A percentile compares a stretch with the other conserved stretches of the same genome.
phyloP scores from a whole-genome alignment of 768 basidiomycete genomes.

The Mycena crocata region DNA sequence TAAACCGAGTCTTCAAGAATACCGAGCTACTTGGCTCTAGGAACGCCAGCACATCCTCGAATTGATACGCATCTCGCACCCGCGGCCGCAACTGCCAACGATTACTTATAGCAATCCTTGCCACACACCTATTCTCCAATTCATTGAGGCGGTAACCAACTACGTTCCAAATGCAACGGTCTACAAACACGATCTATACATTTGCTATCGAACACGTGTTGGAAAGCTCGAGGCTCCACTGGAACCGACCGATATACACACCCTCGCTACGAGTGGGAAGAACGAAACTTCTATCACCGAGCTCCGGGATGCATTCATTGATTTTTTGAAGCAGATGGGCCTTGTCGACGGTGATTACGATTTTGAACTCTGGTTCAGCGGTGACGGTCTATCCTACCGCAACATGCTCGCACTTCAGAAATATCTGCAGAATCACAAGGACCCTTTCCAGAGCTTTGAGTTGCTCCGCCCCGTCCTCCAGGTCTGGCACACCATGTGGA shows the following conservation, averaged over 20 bases:
- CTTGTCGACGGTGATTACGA: slow-evolving; percentile 37
- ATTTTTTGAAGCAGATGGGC: slow-evolving; percentile 26
- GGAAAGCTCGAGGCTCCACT: slow-evolving; percentile 30
- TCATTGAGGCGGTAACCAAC: slow-evolving; percentile 38
- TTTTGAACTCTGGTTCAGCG: slow-evolving; percentile 38
- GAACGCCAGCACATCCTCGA: too few relatives aligned
- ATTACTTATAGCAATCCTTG: too few relatives aligned
- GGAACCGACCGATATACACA: too few relatives aligned
- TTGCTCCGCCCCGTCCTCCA: slow-evolving; percentile 44
- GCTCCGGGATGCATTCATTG: not conserved
- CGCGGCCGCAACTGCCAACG: too few relatives aligned
- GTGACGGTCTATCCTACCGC: slow-evolving; percentile 52
- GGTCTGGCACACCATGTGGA: slow-evolving; percentile 50
- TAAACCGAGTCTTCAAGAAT: too few relatives aligned
- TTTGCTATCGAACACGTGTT: slow-evolving; percentile 37
- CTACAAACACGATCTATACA: slow-evolving; percentile 33
- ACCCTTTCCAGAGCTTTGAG: slow-evolving; percentile 35
- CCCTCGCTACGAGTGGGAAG: not conserved
- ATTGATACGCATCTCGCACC: too few relatives aligned
- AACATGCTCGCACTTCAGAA: slow-evolving; percentile 23
- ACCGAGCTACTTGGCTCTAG: too few relatives aligned
- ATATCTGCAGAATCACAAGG: slow-evolving; percentile 11
- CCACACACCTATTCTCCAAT: slow-evolving; percentile 45
- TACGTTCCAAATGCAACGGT: slow-evolving; percentile 40
- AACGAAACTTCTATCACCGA: slow-evolving; percentile 4